Percentiles rank a stretch among this genome's conserved stretches.
Evolutionary conservation across 2,329 filamentous ascomycete species (phyloP).

Genomic region (Pseudomassariella vexata): DNA sequence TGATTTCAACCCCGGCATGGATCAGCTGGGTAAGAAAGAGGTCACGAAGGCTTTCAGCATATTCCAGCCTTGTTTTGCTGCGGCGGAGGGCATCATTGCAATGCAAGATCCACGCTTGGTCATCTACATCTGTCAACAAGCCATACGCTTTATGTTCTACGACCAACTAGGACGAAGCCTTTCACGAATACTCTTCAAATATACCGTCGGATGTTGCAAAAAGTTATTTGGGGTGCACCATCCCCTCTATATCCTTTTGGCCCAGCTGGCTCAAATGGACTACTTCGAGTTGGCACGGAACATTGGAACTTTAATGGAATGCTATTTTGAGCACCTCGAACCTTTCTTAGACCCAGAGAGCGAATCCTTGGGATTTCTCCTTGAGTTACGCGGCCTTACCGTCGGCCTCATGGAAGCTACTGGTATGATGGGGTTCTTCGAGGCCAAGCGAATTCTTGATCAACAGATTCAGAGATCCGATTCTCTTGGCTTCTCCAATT

Average conservation of each 20-base stretch:
- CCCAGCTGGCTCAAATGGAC: constrained; percentile 2
- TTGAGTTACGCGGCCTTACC: constrained; percentile 4
- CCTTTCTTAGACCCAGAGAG: constrained; percentile 2
- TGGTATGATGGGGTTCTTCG: constrained; percentile 7
- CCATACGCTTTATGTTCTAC: constrained; percentile 8
- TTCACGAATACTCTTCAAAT: constrained; percentile 5
- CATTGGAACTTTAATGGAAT: constrained; percentile 5
- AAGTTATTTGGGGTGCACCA: constrained; percentile 2
- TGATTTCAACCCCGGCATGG: constrained; percentile 7
- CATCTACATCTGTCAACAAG: constrained; percentile 7
- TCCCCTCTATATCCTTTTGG: constrained; percentile 3
- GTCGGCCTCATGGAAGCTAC: constrained; percentile 8
- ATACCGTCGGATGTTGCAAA: constrained; percentile 3
- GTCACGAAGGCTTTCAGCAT: constrained; percentile 5
- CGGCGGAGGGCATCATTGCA: constrained; percentile 2
- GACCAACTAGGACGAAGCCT: constrained; percentile 5
- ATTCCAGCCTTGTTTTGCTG: constrained; percentile 6
- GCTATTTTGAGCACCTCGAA: constrained; percentile 9
- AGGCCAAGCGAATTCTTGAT: constrained; percentile 6
- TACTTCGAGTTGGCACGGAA: constrained; percentile 3
- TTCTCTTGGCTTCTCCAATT: background rate
- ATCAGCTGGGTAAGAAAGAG: background rate
- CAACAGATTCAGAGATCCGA: background rate
- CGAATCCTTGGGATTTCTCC: constrained; percentile 3
- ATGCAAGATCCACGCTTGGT: constrained; percentile 6